Evolutionary conservation across 176 grass and related monocot genomes (phyloP), one percentile per base, ranked within the genome.

Genomic region (Aegilops bicornis): DNA sequence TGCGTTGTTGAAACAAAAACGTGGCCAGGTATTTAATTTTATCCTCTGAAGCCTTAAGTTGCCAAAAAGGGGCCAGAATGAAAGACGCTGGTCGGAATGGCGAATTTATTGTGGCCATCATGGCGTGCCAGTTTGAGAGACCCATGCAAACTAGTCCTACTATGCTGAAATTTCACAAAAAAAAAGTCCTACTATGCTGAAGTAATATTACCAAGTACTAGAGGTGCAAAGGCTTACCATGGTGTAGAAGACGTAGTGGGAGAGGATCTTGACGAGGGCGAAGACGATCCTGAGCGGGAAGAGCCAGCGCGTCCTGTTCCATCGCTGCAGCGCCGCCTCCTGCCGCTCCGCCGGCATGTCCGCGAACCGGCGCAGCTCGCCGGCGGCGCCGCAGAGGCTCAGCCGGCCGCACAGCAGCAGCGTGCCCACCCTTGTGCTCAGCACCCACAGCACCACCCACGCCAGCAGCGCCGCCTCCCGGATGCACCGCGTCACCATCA

Each of bases 201-300:
- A 17, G 48, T 17, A 52, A 17, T 50, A 50, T 50, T 15, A 19
- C 6, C 3, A 29, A 27, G n/a, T 11, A 32, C 31, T 4, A 27
- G 1, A 25, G 30, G 7, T 7, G 20, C 6, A 47, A 5, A 43
- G 6, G 0, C 19, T 22, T 89, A 98, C 95, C 87, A 89, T 65
- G 72, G 95, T 50, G 81, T 95, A 98, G 85, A 98, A 98, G 88
- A 83, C 77, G 78, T 90, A 95, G 87, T 83, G 82, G 69, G 59
- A 72, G 56, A 94, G 75, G 85, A 89, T 86, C 70, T 98, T 98
- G 88, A 86, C 36, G 36, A 94, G 33, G 27, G 50, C 15, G 84
- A 98, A 98, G 43, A 85, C 79, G 43, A 98, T 80, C 64, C 84
- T 83, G 45, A 98, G 81, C n/a, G 86, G 89, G 75, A 84, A 84